These are phyloP conservation scores for Metschnikowia borealis DNA, from an alignment of 805 yeast species.

Conservation along the genomic window DNA sequence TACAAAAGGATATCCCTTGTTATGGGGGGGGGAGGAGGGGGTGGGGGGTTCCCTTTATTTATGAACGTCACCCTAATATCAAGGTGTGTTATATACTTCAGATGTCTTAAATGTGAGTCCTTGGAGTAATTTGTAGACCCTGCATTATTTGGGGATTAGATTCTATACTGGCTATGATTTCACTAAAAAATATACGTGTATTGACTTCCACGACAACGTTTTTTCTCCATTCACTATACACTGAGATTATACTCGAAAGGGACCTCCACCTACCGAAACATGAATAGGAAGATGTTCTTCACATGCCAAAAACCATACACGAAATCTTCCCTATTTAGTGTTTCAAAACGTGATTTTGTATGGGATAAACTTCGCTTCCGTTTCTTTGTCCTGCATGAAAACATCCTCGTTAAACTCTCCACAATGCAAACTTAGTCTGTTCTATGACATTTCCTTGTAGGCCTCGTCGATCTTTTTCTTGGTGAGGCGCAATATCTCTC, in stretches of 20 bases:
- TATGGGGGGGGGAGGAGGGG: no score
- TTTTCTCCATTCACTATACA: not conserved
- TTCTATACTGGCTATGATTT: no score
- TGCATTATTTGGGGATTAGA: no score
- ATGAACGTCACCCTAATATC: no score
- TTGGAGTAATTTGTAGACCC: no score
- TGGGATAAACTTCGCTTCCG: not conserved
- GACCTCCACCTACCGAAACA: not conserved
- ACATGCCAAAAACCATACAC: not conserved
- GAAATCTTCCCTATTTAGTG: not conserved
- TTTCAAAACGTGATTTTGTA: not conserved
- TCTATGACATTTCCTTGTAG: conserved; percentile 2
- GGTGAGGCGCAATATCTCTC: conserved; percentile 16
- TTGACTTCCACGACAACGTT: no score
- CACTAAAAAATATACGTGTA: no score
- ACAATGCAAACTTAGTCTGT: not conserved
- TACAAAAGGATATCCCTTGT: no score
- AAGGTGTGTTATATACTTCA: not conserved
- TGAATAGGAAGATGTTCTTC: not conserved
- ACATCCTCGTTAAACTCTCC: not conserved
- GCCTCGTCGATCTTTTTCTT: conserved; percentile 14
- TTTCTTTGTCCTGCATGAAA: not conserved
- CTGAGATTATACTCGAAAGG: not conserved
- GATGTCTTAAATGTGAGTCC: no score
- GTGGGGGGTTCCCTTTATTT: no score